Evolutionary conservation across 2,329 filamentous ascomycete genomes (phyloP).

Genomic region (Colletotrichum scovillei): DNA sequence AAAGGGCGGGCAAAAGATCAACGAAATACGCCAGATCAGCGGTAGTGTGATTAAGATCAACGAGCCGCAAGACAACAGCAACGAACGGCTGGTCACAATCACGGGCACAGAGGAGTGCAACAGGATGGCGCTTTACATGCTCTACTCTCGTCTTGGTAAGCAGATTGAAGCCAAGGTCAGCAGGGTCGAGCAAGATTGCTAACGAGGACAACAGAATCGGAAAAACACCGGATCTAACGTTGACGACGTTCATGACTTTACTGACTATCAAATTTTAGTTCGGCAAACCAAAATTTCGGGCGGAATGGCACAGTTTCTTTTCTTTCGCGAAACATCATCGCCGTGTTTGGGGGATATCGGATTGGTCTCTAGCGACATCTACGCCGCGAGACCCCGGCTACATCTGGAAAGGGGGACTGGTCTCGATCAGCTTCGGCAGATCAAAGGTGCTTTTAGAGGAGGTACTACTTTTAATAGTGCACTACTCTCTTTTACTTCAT

Average conservation of each 20-base stretch:
- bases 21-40: conserved; percentile 96
- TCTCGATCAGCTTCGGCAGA: conserved; percentile 30
- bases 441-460: conserved; percentile 36
- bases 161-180: conserved; percentile 46
- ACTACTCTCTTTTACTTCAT: conserved; percentile 37
- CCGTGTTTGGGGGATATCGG: conserved; percentile 30
- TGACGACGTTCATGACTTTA: conserved; percentile 36
- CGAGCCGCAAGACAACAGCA: conserved; percentile 98
- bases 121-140: conserved; percentile 99
- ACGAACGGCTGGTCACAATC: conserved; percentile 96
- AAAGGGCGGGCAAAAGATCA: conserved; percentile 98
- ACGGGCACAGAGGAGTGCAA: conserved; percentile 98
- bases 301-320: conserved; percentile 35
- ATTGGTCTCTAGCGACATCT: conserved; percentile 20
- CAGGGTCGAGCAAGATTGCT: conserved; percentile 35
- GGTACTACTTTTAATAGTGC: conserved; percentile 38
- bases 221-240: conserved; percentile 56
- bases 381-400: conserved; percentile 21
- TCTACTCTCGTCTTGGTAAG: conserved; percentile 93
- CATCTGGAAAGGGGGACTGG: conserved; percentile 30
- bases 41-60: conserved; percentile 99
- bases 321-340: conserved; percentile 31
- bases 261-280: conserved; percentile 37
- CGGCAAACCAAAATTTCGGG: conserved; percentile 35
- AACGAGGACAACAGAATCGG: conserved; percentile 51